These are phyloP conservation scores for Trametes versicolor DNA, from an alignment of 1,284 basidiomycete species.

Conservation along the genomic window DNA sequence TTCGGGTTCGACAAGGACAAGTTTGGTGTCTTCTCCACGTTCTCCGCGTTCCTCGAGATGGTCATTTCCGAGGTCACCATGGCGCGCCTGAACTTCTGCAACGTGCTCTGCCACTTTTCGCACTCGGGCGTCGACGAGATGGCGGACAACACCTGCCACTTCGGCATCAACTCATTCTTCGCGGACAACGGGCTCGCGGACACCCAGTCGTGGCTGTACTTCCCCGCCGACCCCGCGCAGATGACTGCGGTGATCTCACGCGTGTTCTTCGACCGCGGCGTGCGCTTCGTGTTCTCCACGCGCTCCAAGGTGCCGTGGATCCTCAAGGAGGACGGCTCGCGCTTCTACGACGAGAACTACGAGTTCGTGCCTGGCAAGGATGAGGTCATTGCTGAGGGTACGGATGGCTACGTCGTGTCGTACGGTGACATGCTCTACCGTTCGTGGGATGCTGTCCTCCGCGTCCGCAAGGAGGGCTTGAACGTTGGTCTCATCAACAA, in stretches of 20 bases:
- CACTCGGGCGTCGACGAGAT: conserved; percentile 86
- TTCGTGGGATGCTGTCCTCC: conserved; percentile 81
- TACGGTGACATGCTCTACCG: conserved; percentile 88
- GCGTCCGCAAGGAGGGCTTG: conserved; percentile 73
- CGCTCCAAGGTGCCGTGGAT: conserved; percentile 89
- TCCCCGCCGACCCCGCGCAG: conserved; percentile 84
- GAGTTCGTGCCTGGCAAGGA: conserved; percentile 86
- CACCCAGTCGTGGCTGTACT: conserved; percentile 81
- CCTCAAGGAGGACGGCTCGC: conserved; percentile 77
- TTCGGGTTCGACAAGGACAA: conserved; percentile 82
- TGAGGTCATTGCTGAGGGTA: conserved; percentile 77
- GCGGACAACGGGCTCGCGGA: conserved; percentile 87
- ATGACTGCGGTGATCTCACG: conserved; percentile 81
- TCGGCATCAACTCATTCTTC: conserved; percentile 86
- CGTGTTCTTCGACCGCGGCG: conserved; percentile 83
- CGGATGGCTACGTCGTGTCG: conserved; percentile 78
- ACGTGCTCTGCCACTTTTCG: conserved; percentile 87
- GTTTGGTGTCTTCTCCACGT: conserved; percentile 87
- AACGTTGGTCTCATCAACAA: conserved; percentile 89
- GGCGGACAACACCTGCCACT: conserved; percentile 89
- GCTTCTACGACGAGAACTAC: conserved; percentile 77
- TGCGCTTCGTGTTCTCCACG: conserved; percentile 88
- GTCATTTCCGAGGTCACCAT: conserved; percentile 88
- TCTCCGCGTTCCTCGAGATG: conserved; percentile 92
- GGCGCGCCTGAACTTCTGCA: conserved; percentile 88